Evolutionary conservation across 176 grass and related monocot genomes (phyloP).

Genomic region (Oryza meyeriana): DNA sequence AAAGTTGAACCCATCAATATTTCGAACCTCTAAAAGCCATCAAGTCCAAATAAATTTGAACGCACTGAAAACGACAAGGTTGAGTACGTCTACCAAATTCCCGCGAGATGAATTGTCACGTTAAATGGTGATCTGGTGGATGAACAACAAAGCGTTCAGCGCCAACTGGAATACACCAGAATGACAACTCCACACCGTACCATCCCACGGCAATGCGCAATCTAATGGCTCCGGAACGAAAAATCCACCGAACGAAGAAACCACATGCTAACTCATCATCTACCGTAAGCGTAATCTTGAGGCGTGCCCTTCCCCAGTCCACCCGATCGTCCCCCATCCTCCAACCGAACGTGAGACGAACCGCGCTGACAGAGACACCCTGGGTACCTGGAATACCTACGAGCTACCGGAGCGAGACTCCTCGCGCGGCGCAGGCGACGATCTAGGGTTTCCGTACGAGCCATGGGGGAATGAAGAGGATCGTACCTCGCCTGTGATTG

Average conservation of each 20-base stretch:
- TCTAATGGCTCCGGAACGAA: background rate
- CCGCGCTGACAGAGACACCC: background rate
- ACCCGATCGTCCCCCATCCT: background rate
- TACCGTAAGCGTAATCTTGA: background rate
- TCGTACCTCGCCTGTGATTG: conserved; percentile 56
- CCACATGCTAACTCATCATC: background rate
- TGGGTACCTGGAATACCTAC: too few species aligned
- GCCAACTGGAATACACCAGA: background rate
- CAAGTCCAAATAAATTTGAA: conserved; percentile 2
- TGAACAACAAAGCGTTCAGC: background rate
- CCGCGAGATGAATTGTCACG: background rate
- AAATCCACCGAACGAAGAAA: background rate
- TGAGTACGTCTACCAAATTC: background rate
- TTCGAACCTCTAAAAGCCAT: background rate
- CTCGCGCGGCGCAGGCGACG: background rate
- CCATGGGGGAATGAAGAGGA: background rate
- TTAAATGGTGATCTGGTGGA: background rate
- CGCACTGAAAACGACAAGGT: background rate
- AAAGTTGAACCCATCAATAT: background rate
- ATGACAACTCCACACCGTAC: background rate
- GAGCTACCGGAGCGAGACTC: too few species aligned
- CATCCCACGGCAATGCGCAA: background rate
- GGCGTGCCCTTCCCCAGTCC: background rate
- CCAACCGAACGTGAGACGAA: background rate
- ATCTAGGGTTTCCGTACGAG: conserved; percentile 27